Evolutionary conservation across 441 rosid genomes (phyloP), one percentile per base, ranked within the genome.

Genomic region (Hypseocharis bilobata): DNA sequence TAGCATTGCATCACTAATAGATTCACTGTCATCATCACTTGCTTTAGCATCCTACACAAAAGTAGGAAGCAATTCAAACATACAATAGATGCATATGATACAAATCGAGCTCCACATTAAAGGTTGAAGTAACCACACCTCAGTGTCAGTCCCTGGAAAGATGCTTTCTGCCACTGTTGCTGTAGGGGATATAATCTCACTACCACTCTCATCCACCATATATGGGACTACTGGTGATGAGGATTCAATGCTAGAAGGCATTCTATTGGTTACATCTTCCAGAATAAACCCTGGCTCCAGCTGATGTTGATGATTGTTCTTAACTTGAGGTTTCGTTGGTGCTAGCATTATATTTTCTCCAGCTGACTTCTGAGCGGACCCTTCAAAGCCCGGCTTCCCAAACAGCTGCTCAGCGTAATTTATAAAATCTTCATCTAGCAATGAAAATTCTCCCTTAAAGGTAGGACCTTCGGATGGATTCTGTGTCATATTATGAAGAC

Each of bases 1-100:
- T 56, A 81, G 79, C 75, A 73, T 16, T 30, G 81, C 72, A 44
- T 86, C 89, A 57, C 78, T 77, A 19, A 75, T 74, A 34, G 70
- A 72, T 25, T 67, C 71, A 17, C 79, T 76, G 60, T 78, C 72
- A 63, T 14, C 69, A 45, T 1, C 72, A 70, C 70, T 80, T 62
- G 62, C 66, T 22, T 77, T 72, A 60, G 69, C 75, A 60, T 79
- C 85, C 95, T 88, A 69, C 51, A 65, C 29, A 60, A 49, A 56
- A 27, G 44, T 62, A 72, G 63, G 57, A 58, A 36, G 57, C 34
- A 60, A n/a, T 36, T 66, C 54, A 64, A 59, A 55, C 29, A 70
- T 22, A 65, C 17, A 23, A 60, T 26, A 78, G 36, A 30, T 23
- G 51, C 40, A 60, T 51, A 49, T 30, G 34, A 55, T 26, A 62